These are phyloP conservation scores for Anthracocystis walkeri DNA, from an alignment of 1,284 basidiomycete species.

Conservation along the genomic window DNA sequence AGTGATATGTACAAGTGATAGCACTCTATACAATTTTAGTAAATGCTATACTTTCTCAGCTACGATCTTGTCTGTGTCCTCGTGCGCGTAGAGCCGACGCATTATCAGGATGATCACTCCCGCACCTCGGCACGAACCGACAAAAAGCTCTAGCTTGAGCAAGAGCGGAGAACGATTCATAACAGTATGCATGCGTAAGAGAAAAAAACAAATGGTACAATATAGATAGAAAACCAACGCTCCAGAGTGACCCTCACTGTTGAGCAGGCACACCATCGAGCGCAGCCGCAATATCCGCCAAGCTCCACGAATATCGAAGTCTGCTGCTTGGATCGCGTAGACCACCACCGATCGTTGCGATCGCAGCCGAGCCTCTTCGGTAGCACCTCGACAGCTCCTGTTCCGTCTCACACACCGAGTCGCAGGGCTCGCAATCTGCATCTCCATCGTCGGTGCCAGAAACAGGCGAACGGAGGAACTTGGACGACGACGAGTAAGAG, in stretches of 20 bases:
- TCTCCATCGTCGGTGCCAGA: slow-evolving; percentile 1
- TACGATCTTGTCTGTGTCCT: too few species aligned
- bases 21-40: too few species aligned
- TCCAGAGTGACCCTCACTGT: neutral
- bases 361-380: neutral
- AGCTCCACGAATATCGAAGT: slow-evolving; percentile 32
- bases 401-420: neutral
- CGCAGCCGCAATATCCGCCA: slow-evolving; percentile 13
- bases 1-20: slow-evolving; percentile 55
- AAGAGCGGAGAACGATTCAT: too few species aligned
- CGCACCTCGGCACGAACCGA: too few species aligned
- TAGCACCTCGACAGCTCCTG: too few species aligned
- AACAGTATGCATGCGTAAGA: too few species aligned
- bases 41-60: neutral
- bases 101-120: too few species aligned
- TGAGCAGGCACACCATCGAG: slow-evolving; percentile 7
- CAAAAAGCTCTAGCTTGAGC: too few species aligned
- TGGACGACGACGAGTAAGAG: slow-evolving; percentile 17
- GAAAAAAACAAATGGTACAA: neutral
- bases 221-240: neutral
- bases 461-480: slow-evolving; percentile 31
- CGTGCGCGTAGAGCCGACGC: too few species aligned
- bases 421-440: slow-evolving; percentile 11
- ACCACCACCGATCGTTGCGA: slow-evolving; percentile 7
- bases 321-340: slow-evolving; percentile 35